Percentiles rank a stretch among this genome's conserved stretches.
Evolutionary conservation across 495 filamentous ascomycete species (phyloP).

Genomic region (Clohesyomyces aquaticus): DNA sequence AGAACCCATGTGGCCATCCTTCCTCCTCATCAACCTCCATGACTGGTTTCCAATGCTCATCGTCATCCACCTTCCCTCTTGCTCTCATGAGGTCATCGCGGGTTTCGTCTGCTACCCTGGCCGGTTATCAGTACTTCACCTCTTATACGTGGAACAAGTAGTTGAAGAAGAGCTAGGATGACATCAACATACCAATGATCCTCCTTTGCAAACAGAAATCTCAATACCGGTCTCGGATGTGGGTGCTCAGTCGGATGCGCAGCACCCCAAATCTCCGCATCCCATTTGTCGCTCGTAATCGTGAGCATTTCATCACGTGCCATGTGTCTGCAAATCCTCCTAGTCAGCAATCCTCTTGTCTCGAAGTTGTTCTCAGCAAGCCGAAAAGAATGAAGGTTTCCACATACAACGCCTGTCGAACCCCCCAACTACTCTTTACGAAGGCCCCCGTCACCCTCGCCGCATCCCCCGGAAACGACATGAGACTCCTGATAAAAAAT

Average conservation of each 20-base stretch:
- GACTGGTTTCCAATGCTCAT: slow-evolving; percentile 57
- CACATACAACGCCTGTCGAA: slow-evolving; percentile 24
- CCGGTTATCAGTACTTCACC: background rate
- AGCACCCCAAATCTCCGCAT: slow-evolving; percentile 77
- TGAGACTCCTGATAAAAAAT: slow-evolving; percentile 11
- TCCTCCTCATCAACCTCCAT: slow-evolving; percentile 75
- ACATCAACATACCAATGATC: slow-evolving; percentile 63
- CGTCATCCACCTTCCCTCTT: slow-evolving; percentile 43
- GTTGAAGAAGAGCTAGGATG: too few relatives aligned
- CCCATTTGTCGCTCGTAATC: slow-evolving; percentile 80
- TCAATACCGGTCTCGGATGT: slow-evolving; percentile 56
- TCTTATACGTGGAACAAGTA: background rate
- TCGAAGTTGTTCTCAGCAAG: too few relatives aligned
- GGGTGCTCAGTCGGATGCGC: slow-evolving; percentile 30
- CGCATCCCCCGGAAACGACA: slow-evolving; percentile 22
- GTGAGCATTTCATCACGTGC: slow-evolving; percentile 74
- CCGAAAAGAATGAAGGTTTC: background rate
- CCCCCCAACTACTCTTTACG: slow-evolving; percentile 18
- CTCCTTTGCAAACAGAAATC: slow-evolving; percentile 75
- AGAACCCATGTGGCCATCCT: slow-evolving; percentile 79
- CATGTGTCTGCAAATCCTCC: slow-evolving; percentile 50
- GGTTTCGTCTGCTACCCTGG: slow-evolving; percentile 69
- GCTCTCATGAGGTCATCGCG: slow-evolving; percentile 72
- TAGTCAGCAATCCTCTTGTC: background rate
- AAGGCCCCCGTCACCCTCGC: slow-evolving; percentile 26